Evolutionary conservation across 73 alveolate genomes (phyloP), one percentile per base, ranked within the genome.

Genomic region (Paramecium tetraurelia): DNA sequence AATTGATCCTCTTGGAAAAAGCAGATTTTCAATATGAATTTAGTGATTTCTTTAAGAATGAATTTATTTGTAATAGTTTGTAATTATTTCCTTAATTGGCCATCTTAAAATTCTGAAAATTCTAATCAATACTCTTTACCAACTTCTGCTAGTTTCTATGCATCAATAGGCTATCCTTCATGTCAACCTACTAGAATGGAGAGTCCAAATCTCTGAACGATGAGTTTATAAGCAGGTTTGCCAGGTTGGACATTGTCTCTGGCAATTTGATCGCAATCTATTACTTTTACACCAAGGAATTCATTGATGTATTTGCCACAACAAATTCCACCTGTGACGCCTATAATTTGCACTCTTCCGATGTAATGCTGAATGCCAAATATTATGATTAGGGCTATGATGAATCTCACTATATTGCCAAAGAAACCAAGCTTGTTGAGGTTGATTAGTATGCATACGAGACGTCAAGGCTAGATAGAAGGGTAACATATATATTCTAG

Each of bases 221-320:
- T 76, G 7, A 53, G 40, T 53, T 92, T 77, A 68, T 93, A 93
- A 22, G 96, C 96, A 6, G 93, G 92, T 77, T 86, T 50, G 11
- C 93, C 95, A 38, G 95, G 94, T 69, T 43, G 70, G 8, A 93
- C 95, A 40, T 96, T 96, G 50, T 96, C 96, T 85, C 97, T 97
- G 44, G 98, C 92, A 5, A 97, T 70, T 89, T 92, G 35, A 88
- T 97, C 99, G 24, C 98, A 93, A 86, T 97, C 99, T 3, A 97
- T 96, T 27, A 93, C 69, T 50, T 87, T 40, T 1, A 97, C 85
- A 21, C 92, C 92, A 50, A 94, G 95, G 35, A 35, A 75, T 20
- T 94, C 94, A 27, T 84, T 58, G 10, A 97, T 76, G 58, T 95
- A 86, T 16, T 72, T 97, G 27, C 99, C 99, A 58, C 97, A 87